phyloP scores from a whole-genome alignment of 805 yeast species.

The Candida patagonica region DNA sequence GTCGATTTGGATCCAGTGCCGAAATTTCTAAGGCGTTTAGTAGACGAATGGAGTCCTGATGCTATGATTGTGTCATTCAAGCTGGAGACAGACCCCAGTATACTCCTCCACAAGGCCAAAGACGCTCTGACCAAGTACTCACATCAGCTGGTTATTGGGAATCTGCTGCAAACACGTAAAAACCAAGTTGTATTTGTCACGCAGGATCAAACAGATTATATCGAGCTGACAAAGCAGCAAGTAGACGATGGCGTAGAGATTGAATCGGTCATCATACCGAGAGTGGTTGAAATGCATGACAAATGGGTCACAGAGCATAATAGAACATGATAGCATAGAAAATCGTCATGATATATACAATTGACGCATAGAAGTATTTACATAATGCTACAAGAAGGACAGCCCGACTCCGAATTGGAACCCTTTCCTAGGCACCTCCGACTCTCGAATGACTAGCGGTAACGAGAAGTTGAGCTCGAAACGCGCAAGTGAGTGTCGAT shows the following conservation, averaged over 20 bases:
- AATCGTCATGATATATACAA: conserved; percentile 2
- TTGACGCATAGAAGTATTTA: background rate
- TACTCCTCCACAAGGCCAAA: conserved; percentile 65
- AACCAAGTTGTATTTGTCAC: conserved; percentile 79
- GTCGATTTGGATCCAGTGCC: conserved; percentile 94
- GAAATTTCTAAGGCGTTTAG: conserved; percentile 77
- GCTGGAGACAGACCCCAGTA: conserved; percentile 72
- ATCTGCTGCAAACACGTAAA: conserved; percentile 80
- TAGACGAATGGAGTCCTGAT: conserved; percentile 88
- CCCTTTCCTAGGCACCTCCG: conserved; percentile 51
- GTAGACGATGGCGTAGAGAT: conserved; percentile 44
- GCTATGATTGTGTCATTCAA: conserved; percentile 94
- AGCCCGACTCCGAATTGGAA: conserved; percentile 59
- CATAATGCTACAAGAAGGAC: conserved; percentile 37
- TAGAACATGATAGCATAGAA: background rate
- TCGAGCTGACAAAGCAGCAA: conserved; percentile 34
- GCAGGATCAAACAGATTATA: conserved; percentile 29
- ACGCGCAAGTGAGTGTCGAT: conserved; percentile 55
- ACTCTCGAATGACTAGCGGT: conserved; percentile 45
- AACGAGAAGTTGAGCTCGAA: conserved; percentile 57
- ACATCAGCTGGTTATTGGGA: conserved; percentile 93
- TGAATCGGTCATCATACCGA: conserved; percentile 74
- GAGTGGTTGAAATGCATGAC: conserved; percentile 54
- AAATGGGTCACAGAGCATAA: conserved; percentile 41
- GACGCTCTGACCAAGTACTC: conserved; percentile 76